Evolutionary conservation across 164 flowering plant genomes (phyloP).

Genomic region (Platanus orientalis): DNA sequence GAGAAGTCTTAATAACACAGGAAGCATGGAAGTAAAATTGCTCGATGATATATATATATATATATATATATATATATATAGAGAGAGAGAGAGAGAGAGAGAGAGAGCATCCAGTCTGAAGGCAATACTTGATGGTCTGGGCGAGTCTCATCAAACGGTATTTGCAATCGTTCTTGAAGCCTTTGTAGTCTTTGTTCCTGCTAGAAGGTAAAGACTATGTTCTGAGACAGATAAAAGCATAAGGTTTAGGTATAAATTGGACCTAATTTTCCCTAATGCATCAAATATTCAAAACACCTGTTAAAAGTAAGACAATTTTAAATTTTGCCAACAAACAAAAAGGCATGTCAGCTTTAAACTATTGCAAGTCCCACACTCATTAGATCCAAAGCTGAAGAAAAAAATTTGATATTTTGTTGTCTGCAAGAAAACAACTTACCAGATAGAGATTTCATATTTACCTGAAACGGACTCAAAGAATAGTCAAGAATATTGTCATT

Average conservation of each 20-base stretch:
- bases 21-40: no score
- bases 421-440: not conserved
- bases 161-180: slow-evolving; percentile 67
- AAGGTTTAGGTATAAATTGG: no score
- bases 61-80: no score
- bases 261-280: no score
- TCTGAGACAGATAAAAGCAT: no score
- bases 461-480: slow-evolving; percentile 68
- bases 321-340: no score
- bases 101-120: not conserved
- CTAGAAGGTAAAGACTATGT: slow-evolving; percentile 5
- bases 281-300: no score
- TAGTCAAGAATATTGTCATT: slow-evolving; percentile 39
- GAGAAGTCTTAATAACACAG: no score
- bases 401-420: not conserved
- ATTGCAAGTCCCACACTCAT: not conserved
- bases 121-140: slow-evolving; percentile 79
- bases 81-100: not conserved
- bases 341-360: no score
- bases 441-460: slow-evolving; percentile 14
- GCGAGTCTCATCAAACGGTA: slow-evolving; percentile 82
- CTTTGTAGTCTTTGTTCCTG: slow-evolving; percentile 76
- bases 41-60: no score
- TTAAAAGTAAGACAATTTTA: no score
- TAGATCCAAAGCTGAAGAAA: not conserved